Conservation (phyloP, 441 rosid species). For the Manihot esculenta region DNA sequence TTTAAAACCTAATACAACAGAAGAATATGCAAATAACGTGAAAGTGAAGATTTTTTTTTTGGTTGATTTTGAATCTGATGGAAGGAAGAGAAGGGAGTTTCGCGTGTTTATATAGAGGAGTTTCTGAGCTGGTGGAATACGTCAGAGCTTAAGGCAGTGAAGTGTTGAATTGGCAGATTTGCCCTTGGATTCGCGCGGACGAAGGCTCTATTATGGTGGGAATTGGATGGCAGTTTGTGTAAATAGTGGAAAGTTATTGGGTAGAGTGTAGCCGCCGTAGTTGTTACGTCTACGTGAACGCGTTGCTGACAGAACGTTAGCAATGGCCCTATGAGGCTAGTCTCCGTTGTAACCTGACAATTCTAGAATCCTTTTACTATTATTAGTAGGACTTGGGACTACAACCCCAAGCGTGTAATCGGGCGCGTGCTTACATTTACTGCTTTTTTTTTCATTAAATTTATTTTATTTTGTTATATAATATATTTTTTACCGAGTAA, state of each 20-base stretch:
- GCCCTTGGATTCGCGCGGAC: conserved; percentile 35
- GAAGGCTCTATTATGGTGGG: too few species aligned
- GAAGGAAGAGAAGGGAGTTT: neutral
- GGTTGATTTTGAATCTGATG: neutral
- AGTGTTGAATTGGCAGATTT: conserved; percentile 30
- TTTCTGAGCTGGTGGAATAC: neutral
- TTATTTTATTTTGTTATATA: too few species aligned
- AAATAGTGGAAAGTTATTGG: neutral
- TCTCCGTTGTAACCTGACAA: neutral
- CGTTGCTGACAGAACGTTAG: too few species aligned
- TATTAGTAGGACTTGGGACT: neutral
- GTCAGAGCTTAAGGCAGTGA: neutral
- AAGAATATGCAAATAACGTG: neutral
- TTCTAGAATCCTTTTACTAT: conserved; percentile 23
- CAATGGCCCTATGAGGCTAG: too few species aligned
- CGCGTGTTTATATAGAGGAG: conserved; percentile 14
- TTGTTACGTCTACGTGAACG: conserved; percentile 35
- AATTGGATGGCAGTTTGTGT: neutral
- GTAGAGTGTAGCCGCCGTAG: conserved; percentile 13
- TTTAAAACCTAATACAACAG: too few species aligned
- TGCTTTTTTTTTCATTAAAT: too few species aligned
- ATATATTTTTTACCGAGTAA: too few species aligned
- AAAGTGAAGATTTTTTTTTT: neutral
- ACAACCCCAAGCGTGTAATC: neutral
- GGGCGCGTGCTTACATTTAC: neutral